These are phyloP conservation scores for Dendrobium huoshanense DNA, from an alignment of 106 monocot species.

Conservation along the genomic window DNA sequence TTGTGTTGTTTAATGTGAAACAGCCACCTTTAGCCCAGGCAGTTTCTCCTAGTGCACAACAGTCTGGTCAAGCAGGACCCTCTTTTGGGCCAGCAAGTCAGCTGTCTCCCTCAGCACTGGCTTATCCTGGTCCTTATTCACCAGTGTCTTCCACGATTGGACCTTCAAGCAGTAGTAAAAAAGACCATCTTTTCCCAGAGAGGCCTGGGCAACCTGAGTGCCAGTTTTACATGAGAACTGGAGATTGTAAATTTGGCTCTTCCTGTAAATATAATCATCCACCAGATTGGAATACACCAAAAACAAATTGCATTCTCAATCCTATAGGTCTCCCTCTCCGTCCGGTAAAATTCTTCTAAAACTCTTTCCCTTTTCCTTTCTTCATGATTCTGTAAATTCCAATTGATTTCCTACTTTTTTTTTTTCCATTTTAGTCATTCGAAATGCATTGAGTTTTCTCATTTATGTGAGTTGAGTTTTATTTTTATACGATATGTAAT, in stretches of 20 bases:
- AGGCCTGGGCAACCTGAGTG: slow-evolving; percentile 85
- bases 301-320: slow-evolving; percentile 62
- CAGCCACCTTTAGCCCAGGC: slow-evolving; percentile 48
- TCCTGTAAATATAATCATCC: slow-evolving; percentile 91
- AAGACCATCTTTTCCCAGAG: slow-evolving; percentile 58
- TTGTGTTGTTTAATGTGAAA: slow-evolving; percentile 9
- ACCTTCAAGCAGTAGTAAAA: slow-evolving; percentile 41
- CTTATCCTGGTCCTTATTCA: slow-evolving; percentile 36
- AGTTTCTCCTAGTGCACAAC: slow-evolving; percentile 48
- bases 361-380: neutral
- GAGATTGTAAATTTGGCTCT: slow-evolving; percentile 87
- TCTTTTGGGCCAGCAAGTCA: slow-evolving; percentile 54
- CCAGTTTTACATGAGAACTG: slow-evolving; percentile 83
- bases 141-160: slow-evolving; percentile 31
- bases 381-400: neutral
- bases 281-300: slow-evolving; percentile 51
- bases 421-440: neutral
- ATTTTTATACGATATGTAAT: neutral
- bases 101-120: slow-evolving; percentile 55
- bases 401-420: neutral
- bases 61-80: slow-evolving; percentile 39
- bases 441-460: neutral
- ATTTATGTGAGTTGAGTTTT: neutral
- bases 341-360: slow-evolving; percentile 43
- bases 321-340: slow-evolving; percentile 90